Base-by-base conservation (phyloP, 169 alveolate species). In the Cryptosporidium felis region DNA sequence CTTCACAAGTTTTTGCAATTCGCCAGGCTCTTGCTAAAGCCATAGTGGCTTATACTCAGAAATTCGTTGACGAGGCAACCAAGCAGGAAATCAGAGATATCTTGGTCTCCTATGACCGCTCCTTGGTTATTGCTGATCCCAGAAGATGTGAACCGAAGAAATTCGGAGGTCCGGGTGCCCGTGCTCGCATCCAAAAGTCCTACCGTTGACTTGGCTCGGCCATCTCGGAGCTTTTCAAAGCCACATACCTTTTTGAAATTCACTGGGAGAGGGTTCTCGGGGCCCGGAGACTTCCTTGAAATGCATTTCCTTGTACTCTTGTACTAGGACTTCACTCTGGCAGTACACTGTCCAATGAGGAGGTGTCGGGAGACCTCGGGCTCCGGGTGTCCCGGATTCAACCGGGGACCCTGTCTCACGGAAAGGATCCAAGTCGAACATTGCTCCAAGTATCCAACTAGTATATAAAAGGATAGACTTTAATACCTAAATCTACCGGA, bases 121-220 rank as follows among this genome's bases (percentile, higher is more conserved):
- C 98, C 80, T 95, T 98, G 82, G 94, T 98, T 82, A 99, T 98
- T 60, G 99, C 99, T 62, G 99, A 98, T 90, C 98, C 99, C 81
- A 97, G 99, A 89, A 96, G 99, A 90, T 95, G 99, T 90, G 99
- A 98, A 91, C 99, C 99, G 67, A 98, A 98, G 98, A 97, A 98
- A 93, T 98, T 95, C 91, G 99, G 99, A 44, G 99, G 99, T 89
- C 95, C 93, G 60, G 99, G 99, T 74, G 97, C 97, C 82, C 95
- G 98, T 91, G 99, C 99, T 46, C 98, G 99, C 91, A 96, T 97
- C 60, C 99, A 98, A 93, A 98, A 98, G 94, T 97, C 99, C 40
- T 98, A 98, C 96, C 98, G 99, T 90, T 97, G 88, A 94, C 21
- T 80, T 49, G 32, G 8, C 9, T n/a, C n/a, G n/a, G n/a, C n/a